Percentiles rank a stretch among this genome's conserved stretches.
Evolutionary conservation across 176 grass and related monocot genomes (phyloP).

Genomic region (Aegilops tauschii): DNA sequence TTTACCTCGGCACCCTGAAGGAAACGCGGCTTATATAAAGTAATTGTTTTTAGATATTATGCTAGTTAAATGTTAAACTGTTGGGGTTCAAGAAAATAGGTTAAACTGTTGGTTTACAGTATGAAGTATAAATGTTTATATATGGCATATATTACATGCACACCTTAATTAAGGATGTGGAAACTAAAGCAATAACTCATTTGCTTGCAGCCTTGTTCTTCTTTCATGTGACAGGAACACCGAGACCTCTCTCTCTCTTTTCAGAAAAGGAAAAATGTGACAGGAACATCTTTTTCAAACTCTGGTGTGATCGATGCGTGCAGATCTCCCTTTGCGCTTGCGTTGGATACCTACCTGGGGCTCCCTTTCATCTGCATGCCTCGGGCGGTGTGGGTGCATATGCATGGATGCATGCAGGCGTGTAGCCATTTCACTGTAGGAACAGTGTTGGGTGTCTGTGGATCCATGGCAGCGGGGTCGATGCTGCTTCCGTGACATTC

Average conservation of each 20-base stretch:
- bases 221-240: conserved; percentile 8
- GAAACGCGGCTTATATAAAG: no score
- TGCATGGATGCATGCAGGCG: background rate
- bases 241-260: background rate
- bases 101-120: no score
- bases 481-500: conserved; percentile 38
- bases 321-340: background rate
- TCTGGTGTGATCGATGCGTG: background rate
- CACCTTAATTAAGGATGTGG: background rate
- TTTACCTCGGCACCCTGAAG: no score
- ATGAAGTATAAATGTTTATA: no score
- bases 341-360: background rate
- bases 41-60: no score
- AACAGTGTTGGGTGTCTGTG: conserved; percentile 19
- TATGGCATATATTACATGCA: no score
- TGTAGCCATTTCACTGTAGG: background rate
- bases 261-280: background rate
- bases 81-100: no score
- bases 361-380: background rate
- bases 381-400: background rate
- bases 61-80: no score
- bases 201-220: background rate
- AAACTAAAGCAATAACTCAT: background rate
- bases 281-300: background rate
- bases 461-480: background rate